A percentile compares a stretch with the other conserved stretches of the same genome.
phyloP scores from a whole-genome alignment of 2,329 filamentous ascomycete genomes.

The Stachybotrys elegans region DNA sequence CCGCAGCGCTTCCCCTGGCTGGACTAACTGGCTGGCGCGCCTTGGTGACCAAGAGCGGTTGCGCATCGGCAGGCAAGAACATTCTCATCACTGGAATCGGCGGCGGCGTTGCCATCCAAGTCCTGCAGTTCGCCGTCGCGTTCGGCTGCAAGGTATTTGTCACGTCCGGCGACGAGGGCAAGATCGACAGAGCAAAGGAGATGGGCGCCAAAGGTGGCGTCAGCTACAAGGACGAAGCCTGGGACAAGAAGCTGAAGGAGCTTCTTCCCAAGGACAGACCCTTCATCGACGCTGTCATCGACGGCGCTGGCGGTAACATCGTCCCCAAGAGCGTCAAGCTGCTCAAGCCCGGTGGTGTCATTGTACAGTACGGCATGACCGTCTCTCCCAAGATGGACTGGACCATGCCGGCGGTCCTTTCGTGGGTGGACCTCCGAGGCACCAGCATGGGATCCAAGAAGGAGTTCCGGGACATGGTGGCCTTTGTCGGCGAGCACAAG shows the following conservation, averaged over 20 bases:
- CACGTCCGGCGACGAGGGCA: conserved; percentile 67
- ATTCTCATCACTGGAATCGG: conserved; percentile 88
- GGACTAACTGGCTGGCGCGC: conserved; percentile 88
- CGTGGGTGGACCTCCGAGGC: conserved; percentile 82
- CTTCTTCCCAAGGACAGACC: conserved; percentile 61
- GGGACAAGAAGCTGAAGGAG: conserved; percentile 70
- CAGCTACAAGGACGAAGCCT: conserved; percentile 69
- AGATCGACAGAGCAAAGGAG: conserved; percentile 65
- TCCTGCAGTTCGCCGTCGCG: conserved; percentile 72
- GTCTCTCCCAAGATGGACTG: conserved; percentile 79
- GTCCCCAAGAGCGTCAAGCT: conserved; percentile 63
- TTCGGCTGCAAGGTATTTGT: conserved; percentile 76
- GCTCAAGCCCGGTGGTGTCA: conserved; percentile 77
- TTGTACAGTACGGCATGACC: conserved; percentile 90
- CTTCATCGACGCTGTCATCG: conserved; percentile 77
- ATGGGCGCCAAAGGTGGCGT: conserved; percentile 81
- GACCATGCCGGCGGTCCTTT: conserved; percentile 75
- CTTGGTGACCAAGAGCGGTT: conserved; percentile 69
- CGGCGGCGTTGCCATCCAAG: conserved; percentile 82
- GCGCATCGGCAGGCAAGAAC: conserved; percentile 61
- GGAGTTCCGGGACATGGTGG: conserved; percentile 89
- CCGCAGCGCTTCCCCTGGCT: conserved; percentile 77
- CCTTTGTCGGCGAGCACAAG: conserved; percentile 68
- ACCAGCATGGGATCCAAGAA: conserved; percentile 86
- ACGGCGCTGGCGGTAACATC: conserved; percentile 85